Evolutionary conservation across 345 rosid genomes (phyloP).

Genomic region (Clausena lansium): DNA sequence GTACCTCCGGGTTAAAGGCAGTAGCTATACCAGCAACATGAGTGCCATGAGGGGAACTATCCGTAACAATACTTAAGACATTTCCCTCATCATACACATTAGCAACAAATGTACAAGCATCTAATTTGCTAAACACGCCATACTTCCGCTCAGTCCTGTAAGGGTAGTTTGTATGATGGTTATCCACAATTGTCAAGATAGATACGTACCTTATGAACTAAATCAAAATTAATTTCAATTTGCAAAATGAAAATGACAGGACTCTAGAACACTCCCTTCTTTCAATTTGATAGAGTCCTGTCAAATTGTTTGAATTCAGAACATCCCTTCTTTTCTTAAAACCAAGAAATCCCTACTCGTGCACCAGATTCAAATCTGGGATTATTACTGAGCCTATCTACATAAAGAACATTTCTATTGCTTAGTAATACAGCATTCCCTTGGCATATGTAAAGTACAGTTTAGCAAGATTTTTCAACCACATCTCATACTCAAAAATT

Average conservation of each 20-base stretch:
- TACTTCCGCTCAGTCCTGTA: conserved; percentile 82
- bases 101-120: conserved; percentile 84
- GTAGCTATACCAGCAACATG: conserved; percentile 98
- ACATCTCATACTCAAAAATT: not conserved
- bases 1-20: conserved; percentile 91
- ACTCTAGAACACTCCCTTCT: not conserved
- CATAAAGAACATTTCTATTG: not conserved
- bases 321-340: not conserved
- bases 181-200: not conserved
- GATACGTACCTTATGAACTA: not conserved
- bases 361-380: not conserved
- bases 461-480: not conserved
- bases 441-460: not conserved
- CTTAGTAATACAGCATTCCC: not conserved
- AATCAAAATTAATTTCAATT: not conserved
- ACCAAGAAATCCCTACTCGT: not conserved
- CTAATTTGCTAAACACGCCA: conserved; percentile 91
- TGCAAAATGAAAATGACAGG: not conserved
- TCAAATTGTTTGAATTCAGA: not conserved
- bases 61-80: conserved; percentile 85
- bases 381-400: not conserved
- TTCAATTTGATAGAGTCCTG: too few species aligned
- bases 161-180: not conserved
- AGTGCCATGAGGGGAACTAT: conserved; percentile 95
- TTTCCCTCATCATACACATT: conserved; percentile 86